Conservation (phyloP, 148 eudicot genomes). For the Dianthus caryophyllus region DNA sequence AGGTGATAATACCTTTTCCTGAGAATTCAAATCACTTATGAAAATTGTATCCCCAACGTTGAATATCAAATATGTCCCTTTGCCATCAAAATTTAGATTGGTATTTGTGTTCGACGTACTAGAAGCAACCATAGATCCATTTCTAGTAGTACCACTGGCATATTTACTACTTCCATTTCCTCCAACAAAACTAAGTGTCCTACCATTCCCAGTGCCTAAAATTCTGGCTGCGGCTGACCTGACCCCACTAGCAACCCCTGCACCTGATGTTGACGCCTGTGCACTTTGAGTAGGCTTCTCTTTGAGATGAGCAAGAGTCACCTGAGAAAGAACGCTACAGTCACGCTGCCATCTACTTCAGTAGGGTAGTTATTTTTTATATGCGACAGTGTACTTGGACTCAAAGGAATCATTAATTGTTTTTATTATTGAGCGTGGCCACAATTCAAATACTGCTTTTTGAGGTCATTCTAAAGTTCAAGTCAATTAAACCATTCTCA, state of each 20-base stretch:
- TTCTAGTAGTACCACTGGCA: constrained; percentile 42
- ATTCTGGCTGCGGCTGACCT: constrained; percentile 78
- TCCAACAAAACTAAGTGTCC: constrained; percentile 70
- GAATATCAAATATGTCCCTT: constrained; percentile 78
- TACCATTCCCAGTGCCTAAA: constrained; percentile 61
- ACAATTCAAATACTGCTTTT: too few species aligned
- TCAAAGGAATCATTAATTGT: too few species aligned
- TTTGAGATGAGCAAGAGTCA: constrained; percentile 71
- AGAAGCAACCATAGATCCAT: constrained; percentile 58
- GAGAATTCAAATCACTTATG: constrained; percentile 79
- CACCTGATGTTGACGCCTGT: constrained; percentile 47
- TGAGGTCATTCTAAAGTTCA: too few species aligned
- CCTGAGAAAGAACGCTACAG: constrained; percentile 35
- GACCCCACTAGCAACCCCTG: constrained; percentile 68
- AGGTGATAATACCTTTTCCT: constrained; percentile 59
- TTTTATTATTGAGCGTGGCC: too few species aligned
- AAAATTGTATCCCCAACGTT: constrained; percentile 89
- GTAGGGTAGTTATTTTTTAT: neutral
- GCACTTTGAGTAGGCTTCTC: constrained; percentile 54
- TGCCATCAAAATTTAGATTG: constrained; percentile 67
- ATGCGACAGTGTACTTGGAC: too few species aligned
- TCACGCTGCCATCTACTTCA: neutral
- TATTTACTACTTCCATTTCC: constrained; percentile 70
- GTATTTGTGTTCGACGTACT: constrained; percentile 34
- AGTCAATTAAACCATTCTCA: too few species aligned